Percentiles rank a stretch among this genome's conserved stretches.
Conservation (phyloP, 2,329 filamentous ascomycete genomes). For the Monosporascus sp. region DNA sequence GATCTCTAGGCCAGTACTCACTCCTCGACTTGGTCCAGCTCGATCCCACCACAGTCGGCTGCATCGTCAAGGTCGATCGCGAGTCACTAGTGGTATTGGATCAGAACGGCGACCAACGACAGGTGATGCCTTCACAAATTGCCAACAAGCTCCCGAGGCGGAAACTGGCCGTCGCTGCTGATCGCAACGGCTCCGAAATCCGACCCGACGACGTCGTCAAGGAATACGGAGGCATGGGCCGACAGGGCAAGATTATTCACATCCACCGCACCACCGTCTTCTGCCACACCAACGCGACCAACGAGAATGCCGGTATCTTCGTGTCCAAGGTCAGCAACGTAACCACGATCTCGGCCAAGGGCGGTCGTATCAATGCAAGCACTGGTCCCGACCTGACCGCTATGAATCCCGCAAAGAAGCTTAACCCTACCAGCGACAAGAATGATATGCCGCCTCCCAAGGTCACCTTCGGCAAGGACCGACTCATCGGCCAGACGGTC, state of each 20-base stretch:
- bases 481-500: conserved; percentile 84
- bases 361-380: conserved; percentile 64
- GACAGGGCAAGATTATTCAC: conserved; percentile 84
- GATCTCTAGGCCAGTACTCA: conserved; percentile 79
- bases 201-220: conserved; percentile 87
- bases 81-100: conserved; percentile 88
- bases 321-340: conserved; percentile 83
- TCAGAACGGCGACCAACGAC: conserved; percentile 78
- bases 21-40: conserved; percentile 93
- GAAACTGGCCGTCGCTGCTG: conserved; percentile 81
- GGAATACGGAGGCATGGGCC: conserved; percentile 78
- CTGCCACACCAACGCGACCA: conserved; percentile 75
- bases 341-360: conserved; percentile 88
- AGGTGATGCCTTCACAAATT: conserved; percentile 85
- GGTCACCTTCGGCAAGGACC: conserved; percentile 70
- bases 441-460: conserved; percentile 63
- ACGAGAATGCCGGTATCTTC: conserved; percentile 85
- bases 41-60: conserved; percentile 86
- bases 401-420: conserved; percentile 88
- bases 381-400: conserved; percentile 74
- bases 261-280: conserved; percentile 92
- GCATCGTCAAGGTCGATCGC: conserved; percentile 90
- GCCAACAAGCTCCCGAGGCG: conserved; percentile 81
- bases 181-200: conserved; percentile 90
- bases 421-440: conserved; percentile 52